Evolutionary conservation across 768 basidiomycete species (phyloP).

Genomic region (Lyophyllum decastes): DNA sequence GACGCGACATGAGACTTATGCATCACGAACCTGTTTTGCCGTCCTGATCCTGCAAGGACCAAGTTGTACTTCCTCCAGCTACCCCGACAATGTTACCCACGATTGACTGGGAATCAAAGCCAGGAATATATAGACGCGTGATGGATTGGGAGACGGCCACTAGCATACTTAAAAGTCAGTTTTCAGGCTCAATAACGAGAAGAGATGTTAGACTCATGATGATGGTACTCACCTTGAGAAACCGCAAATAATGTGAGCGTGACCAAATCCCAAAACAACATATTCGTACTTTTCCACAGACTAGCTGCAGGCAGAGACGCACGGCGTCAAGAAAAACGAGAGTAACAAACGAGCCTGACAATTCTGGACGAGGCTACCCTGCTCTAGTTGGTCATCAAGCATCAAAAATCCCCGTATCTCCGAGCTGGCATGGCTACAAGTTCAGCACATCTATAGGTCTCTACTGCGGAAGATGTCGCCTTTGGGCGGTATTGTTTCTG

Average conservation of each 20-base stretch:
- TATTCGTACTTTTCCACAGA: neutral
- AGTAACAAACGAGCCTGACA: neutral
- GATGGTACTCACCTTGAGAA: neutral
- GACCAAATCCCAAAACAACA: neutral
- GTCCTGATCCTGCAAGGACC: conserved; percentile 2
- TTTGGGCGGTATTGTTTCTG: too few species aligned
- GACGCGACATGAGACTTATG: neutral
- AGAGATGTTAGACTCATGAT: too few species aligned
- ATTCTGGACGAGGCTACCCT: neutral
- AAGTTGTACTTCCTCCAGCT: conserved; percentile 4
- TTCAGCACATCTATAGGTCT: too few species aligned
- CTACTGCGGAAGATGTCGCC: too few species aligned
- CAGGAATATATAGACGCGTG: conserved; percentile 4
- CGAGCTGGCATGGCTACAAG: neutral
- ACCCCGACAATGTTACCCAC: neutral
- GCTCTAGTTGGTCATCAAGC: neutral
- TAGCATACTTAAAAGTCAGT: neutral
- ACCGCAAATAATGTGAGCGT: neutral
- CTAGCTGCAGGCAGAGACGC: neutral
- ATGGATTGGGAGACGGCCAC: neutral
- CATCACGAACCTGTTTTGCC: conserved; percentile 1
- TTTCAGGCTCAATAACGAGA: neutral
- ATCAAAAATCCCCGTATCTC: neutral
- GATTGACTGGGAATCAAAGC: conserved; percentile 2
- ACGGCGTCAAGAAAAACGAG: neutral